These are phyloP conservation scores for Botrytis sinoallii DNA, from an alignment of 2,329 filamentous ascomycete species.

Conservation along the genomic window DNA sequence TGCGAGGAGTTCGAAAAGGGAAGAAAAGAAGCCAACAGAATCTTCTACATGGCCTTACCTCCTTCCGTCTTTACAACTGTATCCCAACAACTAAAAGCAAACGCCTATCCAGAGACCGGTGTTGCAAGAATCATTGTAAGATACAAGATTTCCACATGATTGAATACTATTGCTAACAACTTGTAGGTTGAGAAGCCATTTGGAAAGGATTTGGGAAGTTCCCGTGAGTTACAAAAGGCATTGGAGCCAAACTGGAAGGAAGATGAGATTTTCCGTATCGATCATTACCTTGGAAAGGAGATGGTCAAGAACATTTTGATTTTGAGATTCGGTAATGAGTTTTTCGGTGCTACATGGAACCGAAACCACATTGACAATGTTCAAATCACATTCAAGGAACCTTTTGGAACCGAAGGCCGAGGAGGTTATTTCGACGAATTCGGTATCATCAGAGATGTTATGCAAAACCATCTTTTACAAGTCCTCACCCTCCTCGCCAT, in stretches of 20 bases:
- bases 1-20: constrained; percentile 81
- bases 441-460: constrained; percentile 97
- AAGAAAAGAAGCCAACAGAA: constrained; percentile 77
- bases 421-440: constrained; percentile 99
- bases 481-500: constrained; percentile 94
- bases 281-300: constrained; percentile 99
- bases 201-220: constrained; percentile 93
- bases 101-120: constrained; percentile 89
- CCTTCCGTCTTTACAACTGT: constrained; percentile 98
- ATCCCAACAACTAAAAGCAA: constrained; percentile 93
- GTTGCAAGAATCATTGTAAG: constrained; percentile 91
- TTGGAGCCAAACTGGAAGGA: constrained; percentile 98
- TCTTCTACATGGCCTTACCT: constrained; percentile 99
- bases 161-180: constrained; percentile 23
- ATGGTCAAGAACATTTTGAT: constrained; percentile 99
- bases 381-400: constrained; percentile 99
- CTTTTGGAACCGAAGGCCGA: constrained; percentile 95
- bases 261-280: constrained; percentile 97
- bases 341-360: constrained; percentile 98
- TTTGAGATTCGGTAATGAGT: constrained; percentile 96
- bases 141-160: constrained; percentile 22
- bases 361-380: constrained; percentile 99
- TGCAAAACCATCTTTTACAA: constrained; percentile 99
- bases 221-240: constrained; percentile 89
- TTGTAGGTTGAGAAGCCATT: constrained; percentile 95